Evolutionary conservation across 805 yeast genomes (phyloP), one percentile per base, ranked within the genome.

Genomic region (Debaryomyces hansenii): DNA sequence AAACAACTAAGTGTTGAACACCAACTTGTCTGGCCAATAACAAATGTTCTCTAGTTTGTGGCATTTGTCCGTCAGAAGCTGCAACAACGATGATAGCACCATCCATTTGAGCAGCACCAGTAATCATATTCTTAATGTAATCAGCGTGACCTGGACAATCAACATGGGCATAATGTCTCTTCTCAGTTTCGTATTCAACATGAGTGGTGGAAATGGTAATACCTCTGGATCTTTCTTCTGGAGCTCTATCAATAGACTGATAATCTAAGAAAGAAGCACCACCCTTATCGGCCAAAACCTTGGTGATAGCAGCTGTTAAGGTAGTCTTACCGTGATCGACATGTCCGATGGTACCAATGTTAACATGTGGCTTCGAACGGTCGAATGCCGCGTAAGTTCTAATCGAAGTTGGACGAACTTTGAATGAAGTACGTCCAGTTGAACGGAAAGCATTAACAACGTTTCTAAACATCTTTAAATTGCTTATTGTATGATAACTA

Each of bases 21-120:
- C 99, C 99, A 69, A 94, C 98, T 79, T 94, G 99, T 80, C 98
- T 90, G 55, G 99, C 99, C 65, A 94, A 84, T 72, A 94, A 78
- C 77, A 94, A 80, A 78, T 94, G 99, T 79, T 94, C 99, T 79
- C 98, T 89, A 59, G 99, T 94, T 79, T 94, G 99, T 67, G 97
- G 98, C 98, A 92, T 94, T 77, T 90, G 96, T 66, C 99, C 99
- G 67, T 94, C 99, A 48, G 96, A 79, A 54, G 99, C 99, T 64
- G 98, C 99, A 71, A 94, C 98, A 52, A 92, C 98, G 76, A 92
- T 92, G 62, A 92, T 91, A 58, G 97, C 98, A 80, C 98, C 97
- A 72, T 92, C 98, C 97, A 91, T 91, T 73, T 92, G 96, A 62
- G 98, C 97, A 63, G 98, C 97, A 85, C 98, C 98, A 57, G 97